Percentiles rank a stretch among this genome's conserved stretches.
Evolutionary conservation across 495 filamentous ascomycete genomes (phyloP).

Genomic region (Sphaerosporella brunnea): DNA sequence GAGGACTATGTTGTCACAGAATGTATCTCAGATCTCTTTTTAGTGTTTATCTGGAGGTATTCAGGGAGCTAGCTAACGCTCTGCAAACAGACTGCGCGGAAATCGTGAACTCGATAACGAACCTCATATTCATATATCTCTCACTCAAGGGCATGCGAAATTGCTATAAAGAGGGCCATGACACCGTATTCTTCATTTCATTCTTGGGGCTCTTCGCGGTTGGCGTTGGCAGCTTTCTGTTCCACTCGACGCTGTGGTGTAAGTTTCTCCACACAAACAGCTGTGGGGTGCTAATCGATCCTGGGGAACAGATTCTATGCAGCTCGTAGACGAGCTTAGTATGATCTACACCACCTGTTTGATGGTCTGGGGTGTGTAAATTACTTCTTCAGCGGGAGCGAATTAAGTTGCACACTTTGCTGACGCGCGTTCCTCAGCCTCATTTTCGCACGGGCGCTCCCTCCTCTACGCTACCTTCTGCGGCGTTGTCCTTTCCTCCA

Average conservation of each 20-base stretch:
- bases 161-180: constrained; percentile 51
- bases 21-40: too few species aligned
- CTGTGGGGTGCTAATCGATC: not conserved
- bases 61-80: too few species aligned
- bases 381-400: not conserved
- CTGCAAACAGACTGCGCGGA: constrained; percentile 35
- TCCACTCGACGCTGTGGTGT: constrained; percentile 73
- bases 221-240: constrained; percentile 61
- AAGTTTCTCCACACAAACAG: constrained; percentile 23
- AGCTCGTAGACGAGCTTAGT: constrained; percentile 84
- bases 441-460: constrained; percentile 57
- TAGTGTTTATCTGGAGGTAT: too few species aligned
- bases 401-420: not conserved
- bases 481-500: constrained; percentile 28
- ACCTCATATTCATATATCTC: constrained; percentile 57
- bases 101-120: constrained; percentile 60
- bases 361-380: constrained; percentile 47
- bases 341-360: constrained; percentile 97
- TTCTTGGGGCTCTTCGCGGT: constrained; percentile 64
- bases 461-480: constrained; percentile 37
- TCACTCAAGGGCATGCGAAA: constrained; percentile 54
- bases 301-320: constrained; percentile 62
- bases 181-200: constrained; percentile 51
- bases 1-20: constrained; percentile 24
- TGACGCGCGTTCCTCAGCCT: constrained; percentile 31